Evolutionary conservation across 345 rosid genomes (phyloP), one percentile per base, ranked within the genome.

Genomic region (Linum usitatissimum): DNA sequence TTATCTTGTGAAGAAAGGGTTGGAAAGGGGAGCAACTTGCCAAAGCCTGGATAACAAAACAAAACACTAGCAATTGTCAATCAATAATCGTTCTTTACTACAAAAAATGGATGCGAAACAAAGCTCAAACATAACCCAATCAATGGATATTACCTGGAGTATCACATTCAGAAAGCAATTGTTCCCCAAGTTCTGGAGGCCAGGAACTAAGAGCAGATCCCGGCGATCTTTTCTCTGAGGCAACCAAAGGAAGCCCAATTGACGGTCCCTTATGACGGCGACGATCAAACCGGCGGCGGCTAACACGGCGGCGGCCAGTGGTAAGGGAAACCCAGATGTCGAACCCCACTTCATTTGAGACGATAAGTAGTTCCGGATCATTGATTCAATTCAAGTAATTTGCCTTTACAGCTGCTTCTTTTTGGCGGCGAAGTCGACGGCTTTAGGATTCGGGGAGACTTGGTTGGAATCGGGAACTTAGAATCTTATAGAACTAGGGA

Each of bases 111-210:
- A 45, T 6, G 13, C 51, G 15, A 45, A 55, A 19, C 10, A 19
- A 55, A 19, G 8, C 59, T 2, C 13, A 20, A 55, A 55, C 15
- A 6, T 28, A 0, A 18, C n/a, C 7, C 19, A 14, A 21, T 6
- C 9, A 13, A 54, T 8, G 10, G 18, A n/a, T 8, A n/a, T 55
- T 63, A 92, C 98, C 95, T 89, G 98, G 54, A 92, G 73, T 30
- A 89, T 77, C 19, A 83, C 96, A 69, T 89, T 92, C 67, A 89
- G 76, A 71, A 89, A 92, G 75, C 96, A 89, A 63, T 86, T 89
- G 63, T 84, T 89, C 4, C 93, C 96, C 20, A 78, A 86, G 77
- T 92, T 92, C 65, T 75, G 84, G 71, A 89, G 71, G 15, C 96
- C 98, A 38, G 96, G 96, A 1, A 87, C 84, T 18, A 80, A 65